Evolutionary conservation across 441 rosid genomes (phyloP), one percentile per base, ranked within the genome.

Genomic region (Gossypium davidsonii): DNA sequence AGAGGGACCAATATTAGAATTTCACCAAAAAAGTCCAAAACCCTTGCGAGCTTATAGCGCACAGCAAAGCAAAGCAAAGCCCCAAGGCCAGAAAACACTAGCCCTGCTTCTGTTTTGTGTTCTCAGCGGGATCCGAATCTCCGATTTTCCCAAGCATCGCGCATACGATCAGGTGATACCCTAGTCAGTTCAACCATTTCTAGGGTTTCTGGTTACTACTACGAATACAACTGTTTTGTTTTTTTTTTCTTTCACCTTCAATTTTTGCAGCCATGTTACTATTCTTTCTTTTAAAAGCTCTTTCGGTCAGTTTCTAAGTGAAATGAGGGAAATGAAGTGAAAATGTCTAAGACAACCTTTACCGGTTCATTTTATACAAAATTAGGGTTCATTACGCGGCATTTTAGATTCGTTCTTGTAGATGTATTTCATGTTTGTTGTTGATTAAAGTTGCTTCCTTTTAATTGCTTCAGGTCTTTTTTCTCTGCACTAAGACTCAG

Each of bases 101-200:
- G 49, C 51, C 25, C 63, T 42, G 46, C 60, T 51, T 28, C 46
- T 67, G 3, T 44, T 8, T 18, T 12, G 23, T 17, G 57, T 28
- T 79, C 64, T 72, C 76, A 76, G 82, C 76, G 76, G 82, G 77
- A 79, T 75, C 74, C 51, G 4, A 28, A 44, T 72, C 52, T 72
- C 55, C 63, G 53, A 10, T 51, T 71, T 67, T 66, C 57, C 60
- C 71, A 8, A 37, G 14, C 59, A 10, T n/a, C 58, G 25, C 14
- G 14, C 65, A 4, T 12, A 21, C 67, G 72, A 42, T 67, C 76
- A 67, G 78, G 78, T 63, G 21, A 31, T 26, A 23, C 15, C 76
- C 34, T 46, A 46, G 7, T 14, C 39, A 23, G 15, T 66, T 67
- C 42, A 14, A 25, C 8, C 10, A 10, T 51, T 67, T 15, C 42